Base-by-base conservation (phyloP, 2,329 filamentous ascomycete species). In the Aureobasidium sp. region DNA sequence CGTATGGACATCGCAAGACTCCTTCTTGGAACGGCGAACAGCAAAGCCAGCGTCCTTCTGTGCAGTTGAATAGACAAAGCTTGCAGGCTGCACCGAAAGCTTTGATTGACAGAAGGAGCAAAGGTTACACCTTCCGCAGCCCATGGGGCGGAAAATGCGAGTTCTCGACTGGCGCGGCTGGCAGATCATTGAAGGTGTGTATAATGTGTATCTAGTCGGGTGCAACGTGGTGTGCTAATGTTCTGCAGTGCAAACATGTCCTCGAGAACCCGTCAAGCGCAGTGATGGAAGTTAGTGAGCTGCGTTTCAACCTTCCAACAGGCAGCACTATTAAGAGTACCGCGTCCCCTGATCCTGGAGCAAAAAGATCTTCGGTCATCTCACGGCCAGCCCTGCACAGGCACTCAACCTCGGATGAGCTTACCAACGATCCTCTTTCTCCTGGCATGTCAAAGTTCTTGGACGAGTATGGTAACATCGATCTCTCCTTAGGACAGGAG, bases 101-200 rank as follows among this genome's bases (percentile, higher is more conserved):
- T n/a, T 51, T 65, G 23, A 69, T 64, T 7, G 70, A 73, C 55
- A 78, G 84, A 0, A 79, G 80, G 33, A 87, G 85, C 68, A 74
- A 74, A 64, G 73, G 80, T 19, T 95, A 95, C 73, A 82, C 84
- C 1, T 96, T 96, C 70, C 76, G 79, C 21, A 94, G 89, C 43
- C 92, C 91, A 0, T 97, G 93, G 93, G 85, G 90, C 63, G 89
- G 90, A 17, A 82, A 82, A 43, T 97, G 93, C 74, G 88, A 92
- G 63, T 97, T 97, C 73, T 79, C 83, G 17, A 94, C 91, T 0
- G 87, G 88, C 38, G 80, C 84, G 60, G 86, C 83, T 45, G 92
- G 93, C 2, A 85, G 87, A 55, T 67, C 65, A 33, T 65, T 73
- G 21, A 71, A 69, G 60, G 72, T 70, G 57, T 64, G 66, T 15